Percentiles rank a stretch among this genome's conserved stretches.
Evolutionary conservation across 2,329 filamentous ascomycete species (phyloP).

Genomic region (Aspergillus transmontanensis): DNA sequence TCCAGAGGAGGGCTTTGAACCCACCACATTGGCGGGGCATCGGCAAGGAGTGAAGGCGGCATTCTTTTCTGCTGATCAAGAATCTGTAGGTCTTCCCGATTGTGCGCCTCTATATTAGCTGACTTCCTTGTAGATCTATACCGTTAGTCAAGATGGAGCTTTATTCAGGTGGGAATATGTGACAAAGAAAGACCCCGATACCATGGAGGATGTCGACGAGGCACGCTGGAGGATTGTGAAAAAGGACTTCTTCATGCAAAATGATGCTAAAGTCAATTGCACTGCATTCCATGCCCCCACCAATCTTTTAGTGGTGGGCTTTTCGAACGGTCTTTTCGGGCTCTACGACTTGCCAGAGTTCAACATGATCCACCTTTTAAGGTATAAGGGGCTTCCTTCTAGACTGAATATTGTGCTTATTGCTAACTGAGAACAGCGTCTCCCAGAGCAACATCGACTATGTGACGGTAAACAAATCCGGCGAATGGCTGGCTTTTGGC

Average conservation of each 20-base stretch:
- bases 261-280: slow-evolving; percentile 81
- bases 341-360: slow-evolving; percentile 96
- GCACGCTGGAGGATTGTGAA: slow-evolving; percentile 90
- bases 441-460: slow-evolving; percentile 96
- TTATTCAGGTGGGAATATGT: slow-evolving; percentile 92
- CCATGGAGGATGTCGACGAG: slow-evolving; percentile 64
- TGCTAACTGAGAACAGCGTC: slow-evolving; percentile 63
- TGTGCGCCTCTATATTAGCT: slow-evolving; percentile 10
- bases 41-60: slow-evolving; percentile 87
- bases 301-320: slow-evolving; percentile 92
- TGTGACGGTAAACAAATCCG: slow-evolving; percentile 89
- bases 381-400: slow-evolving; percentile 35
- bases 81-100: slow-evolving; percentile 57
- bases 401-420: neutral
- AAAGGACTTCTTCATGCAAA: slow-evolving; percentile 91
- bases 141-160: slow-evolving; percentile 95
- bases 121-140: slow-evolving; percentile 67
- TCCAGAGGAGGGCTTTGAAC: slow-evolving; percentile 81
- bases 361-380: slow-evolving; percentile 85
- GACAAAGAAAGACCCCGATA: slow-evolving; percentile 62
- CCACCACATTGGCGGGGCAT: slow-evolving; percentile 88
- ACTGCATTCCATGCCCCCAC: slow-evolving; percentile 85
- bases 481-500: slow-evolving; percentile 96
- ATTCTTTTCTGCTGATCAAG: slow-evolving; percentile 95
- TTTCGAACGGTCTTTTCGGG: slow-evolving; percentile 91